phyloP scores from a whole-genome alignment of 495 filamentous ascomycete genomes.

The Daldinia loculata region DNA sequence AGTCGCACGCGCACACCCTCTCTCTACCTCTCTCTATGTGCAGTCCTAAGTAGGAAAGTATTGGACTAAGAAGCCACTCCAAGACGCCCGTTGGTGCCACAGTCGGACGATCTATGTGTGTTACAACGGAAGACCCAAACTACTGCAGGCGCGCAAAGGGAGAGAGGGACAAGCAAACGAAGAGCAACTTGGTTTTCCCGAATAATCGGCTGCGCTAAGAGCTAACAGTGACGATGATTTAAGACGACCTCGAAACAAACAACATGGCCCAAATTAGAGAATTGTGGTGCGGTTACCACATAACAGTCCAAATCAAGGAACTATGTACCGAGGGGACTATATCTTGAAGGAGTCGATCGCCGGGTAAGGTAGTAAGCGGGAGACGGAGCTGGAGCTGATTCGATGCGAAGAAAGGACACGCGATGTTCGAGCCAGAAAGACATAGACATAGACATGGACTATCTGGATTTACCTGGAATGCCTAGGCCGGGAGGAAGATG shows the following conservation, averaged over 20 bases:
- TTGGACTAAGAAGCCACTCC: conserved; percentile 32
- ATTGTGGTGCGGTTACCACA: conserved; percentile 31
- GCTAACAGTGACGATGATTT: conserved; percentile 11
- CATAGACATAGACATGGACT: background rate
- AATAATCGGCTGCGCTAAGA: conserved; percentile 24
- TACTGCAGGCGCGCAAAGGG: conserved; percentile 25
- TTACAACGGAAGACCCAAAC: conserved; percentile 36
- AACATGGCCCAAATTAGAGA: conserved; percentile 28
- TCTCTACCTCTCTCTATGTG: conserved; percentile 13
- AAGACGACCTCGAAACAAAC: conserved; percentile 31
- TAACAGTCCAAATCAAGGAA: conserved; percentile 34
- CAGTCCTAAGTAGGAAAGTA: conserved; percentile 28
- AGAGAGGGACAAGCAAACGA: conserved; percentile 3
- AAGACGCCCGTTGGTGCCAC: conserved; percentile 37
- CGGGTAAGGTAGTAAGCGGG: conserved; percentile 17
- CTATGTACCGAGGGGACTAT: conserved; percentile 13
- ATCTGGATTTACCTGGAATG: conserved; percentile 5
- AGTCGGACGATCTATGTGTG: conserved; percentile 28
- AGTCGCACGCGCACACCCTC: conserved; percentile 19
- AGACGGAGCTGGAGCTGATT: conserved; percentile 17
- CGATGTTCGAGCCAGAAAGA: conserved; percentile 30
- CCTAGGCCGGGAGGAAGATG: conserved; percentile 18
- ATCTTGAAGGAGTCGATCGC: conserved; percentile 24
- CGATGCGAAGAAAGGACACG: conserved; percentile 19
- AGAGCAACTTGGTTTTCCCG: background rate